Evolutionary conservation across 1,139 yeast species (phyloP), one percentile per base, ranked within the genome.

Genomic region (Sugiyamaella sp.): DNA sequence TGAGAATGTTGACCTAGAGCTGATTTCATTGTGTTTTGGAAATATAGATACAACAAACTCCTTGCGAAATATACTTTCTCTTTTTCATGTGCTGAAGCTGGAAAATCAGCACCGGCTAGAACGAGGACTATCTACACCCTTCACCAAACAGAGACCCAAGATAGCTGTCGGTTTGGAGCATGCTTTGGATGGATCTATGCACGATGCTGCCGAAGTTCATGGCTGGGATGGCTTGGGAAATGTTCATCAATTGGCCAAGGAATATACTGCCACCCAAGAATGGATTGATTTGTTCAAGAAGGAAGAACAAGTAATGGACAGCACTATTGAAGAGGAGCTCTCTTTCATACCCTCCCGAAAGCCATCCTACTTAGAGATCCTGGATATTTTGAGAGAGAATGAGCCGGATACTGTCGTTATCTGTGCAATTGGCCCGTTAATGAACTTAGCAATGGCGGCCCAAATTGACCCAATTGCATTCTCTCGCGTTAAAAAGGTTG

Each of bases 211-310:
- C 3, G 73, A 72, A 46, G 73, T 71, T 48, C 78, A 74, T 54
- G 78, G 78, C 8, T 44, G 56, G 21, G 78, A 74, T 51, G 78
- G 78, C 1, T 64, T 74, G 8, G 76, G 76, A 4, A 71, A 73
- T 22, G 73, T 72, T 21, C 76, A 73, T 55, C 46, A 56, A 1
- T 42, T 55, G 2, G 64, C 68, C 17, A 75, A 76, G 1, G 69
- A 72, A 40, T 73, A 61, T 51, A 66, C 74, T 2, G 68, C 73
- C 14, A 63, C 69, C 1, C 49, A 56, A 4, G 63, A 61, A 29
- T 70, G 72, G 69, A 43, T 64, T n/a, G 58, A 57, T 27, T 48
- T 59, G 43, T 71, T 70, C 51, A 57, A 54, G 10, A 42, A 12
- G 29, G 55, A 51, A 22, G 33, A 35, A 44, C 22, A 33, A 16